These are phyloP conservation scores for Talaromyces sp. DNA, from an alignment of 2,329 filamentous ascomycete genomes.

Conservation along the genomic window DNA sequence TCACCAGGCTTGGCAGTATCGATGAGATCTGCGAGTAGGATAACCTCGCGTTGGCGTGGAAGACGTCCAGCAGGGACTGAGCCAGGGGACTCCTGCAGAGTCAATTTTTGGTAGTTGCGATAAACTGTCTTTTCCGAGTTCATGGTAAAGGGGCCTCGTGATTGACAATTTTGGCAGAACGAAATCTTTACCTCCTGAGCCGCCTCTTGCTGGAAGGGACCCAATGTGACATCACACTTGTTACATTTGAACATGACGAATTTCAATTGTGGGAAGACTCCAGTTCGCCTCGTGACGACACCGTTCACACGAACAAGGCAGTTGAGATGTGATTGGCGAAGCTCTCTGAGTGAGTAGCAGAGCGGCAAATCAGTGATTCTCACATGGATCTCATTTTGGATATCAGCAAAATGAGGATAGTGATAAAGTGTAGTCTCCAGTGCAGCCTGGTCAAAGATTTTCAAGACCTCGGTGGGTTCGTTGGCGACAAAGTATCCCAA, in stretches of 20 bases:
- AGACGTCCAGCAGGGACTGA: constrained; percentile 94
- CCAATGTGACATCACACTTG: constrained; percentile 87
- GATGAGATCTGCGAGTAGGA: constrained; percentile 94
- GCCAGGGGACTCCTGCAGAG: constrained; percentile 92
- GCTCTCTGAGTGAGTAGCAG: constrained; percentile 88
- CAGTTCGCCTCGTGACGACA: constrained; percentile 88
- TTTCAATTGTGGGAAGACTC: constrained; percentile 96
- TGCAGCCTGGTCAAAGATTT: constrained; percentile 92
- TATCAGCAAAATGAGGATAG: constrained; percentile 95
- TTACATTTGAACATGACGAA: constrained; percentile 97
- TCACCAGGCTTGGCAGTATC: constrained; percentile 95
- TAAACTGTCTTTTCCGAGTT: constrained; percentile 98
- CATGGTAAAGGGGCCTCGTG: constrained; percentile 86
- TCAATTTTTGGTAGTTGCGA: constrained; percentile 97
- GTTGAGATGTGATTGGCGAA: constrained; percentile 93
- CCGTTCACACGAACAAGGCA: constrained; percentile 90
- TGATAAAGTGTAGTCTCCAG: constrained; percentile 95
- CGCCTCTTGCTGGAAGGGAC: constrained; percentile 95
- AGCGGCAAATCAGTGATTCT: constrained; percentile 93
- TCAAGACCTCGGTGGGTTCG: constrained; percentile 88
- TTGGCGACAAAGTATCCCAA: constrained; percentile 95
- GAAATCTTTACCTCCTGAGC: constrained; percentile 94
- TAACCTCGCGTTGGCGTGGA: constrained; percentile 87
- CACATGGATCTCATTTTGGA: constrained; percentile 96
- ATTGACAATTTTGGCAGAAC: constrained; percentile 95